These are phyloP conservation scores for Cladobotryum protrusum DNA, from an alignment of 2,329 filamentous ascomycete genomes.

Conservation along the genomic window DNA sequence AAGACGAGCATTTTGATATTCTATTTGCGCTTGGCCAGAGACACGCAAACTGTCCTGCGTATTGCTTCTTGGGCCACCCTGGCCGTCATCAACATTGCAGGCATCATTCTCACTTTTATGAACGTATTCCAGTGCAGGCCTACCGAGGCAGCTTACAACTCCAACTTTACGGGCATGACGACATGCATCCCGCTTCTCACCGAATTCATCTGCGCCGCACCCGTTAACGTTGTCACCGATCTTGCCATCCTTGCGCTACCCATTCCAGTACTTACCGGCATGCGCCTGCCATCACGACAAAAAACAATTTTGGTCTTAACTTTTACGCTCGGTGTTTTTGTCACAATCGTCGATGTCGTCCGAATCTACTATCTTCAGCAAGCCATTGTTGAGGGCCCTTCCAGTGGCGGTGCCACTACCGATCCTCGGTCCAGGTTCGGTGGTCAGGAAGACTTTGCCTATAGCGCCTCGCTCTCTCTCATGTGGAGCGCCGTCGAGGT, in stretches of 20 bases:
- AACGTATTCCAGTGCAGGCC: constrained; percentile 85
- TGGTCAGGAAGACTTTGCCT: constrained; percentile 49
- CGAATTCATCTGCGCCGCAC: constrained; percentile 68
- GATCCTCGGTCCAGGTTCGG: constrained; percentile 43
- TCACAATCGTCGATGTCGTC: constrained; percentile 80
- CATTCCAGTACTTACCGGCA: constrained; percentile 79
- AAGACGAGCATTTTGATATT: constrained; percentile 93
- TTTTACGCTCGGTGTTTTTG: constrained; percentile 81
- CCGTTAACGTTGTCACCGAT: constrained; percentile 88
- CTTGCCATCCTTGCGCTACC: constrained; percentile 81
- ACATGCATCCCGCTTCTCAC: constrained; percentile 53
- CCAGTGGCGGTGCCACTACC: constrained; percentile 24
- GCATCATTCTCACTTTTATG: constrained; percentile 72
- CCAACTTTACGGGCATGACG: constrained; percentile 25
- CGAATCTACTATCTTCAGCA: constrained; percentile 85
- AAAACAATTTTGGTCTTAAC: constrained; percentile 83
- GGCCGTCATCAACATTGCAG: constrained; percentile 70
- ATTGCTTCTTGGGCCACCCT: constrained; percentile 78
- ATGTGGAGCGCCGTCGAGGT: constrained; percentile 96
- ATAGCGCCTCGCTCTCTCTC: constrained; percentile 76
- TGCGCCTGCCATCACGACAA: constrained; percentile 77
- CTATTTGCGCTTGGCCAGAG: constrained; percentile 76
- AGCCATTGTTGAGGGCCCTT: constrained; percentile 47
- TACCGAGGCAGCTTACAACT: constrained; percentile 60
- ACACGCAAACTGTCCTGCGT: constrained; percentile 68